phyloP scores from a whole-genome alignment of 2,329 filamentous ascomycete species.

The Paracamarosporium sp. region DNA sequence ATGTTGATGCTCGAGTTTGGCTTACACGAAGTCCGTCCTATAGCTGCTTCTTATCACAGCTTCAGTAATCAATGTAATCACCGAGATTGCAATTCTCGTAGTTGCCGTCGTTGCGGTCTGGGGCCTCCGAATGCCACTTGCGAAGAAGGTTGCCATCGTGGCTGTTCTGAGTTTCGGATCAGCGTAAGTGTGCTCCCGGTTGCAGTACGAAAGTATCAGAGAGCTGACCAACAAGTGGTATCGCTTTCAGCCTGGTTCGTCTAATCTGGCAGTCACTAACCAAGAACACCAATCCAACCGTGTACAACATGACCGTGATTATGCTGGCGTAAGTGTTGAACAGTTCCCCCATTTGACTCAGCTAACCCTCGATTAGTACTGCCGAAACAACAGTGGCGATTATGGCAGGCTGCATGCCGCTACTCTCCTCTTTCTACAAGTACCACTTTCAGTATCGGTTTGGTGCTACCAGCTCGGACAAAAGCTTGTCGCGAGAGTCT shows the following conservation, averaged over 20 bases:
- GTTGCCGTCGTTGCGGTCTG: constrained; percentile 6
- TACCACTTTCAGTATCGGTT: constrained; percentile 1
- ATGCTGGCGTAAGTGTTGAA: constrained; percentile 3
- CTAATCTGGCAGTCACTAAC: constrained; percentile 7
- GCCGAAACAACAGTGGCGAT: constrained; percentile 9
- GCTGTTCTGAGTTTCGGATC: constrained; percentile 6
- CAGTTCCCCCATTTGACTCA: background rate
- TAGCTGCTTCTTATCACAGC: constrained; percentile 6
- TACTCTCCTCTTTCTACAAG: constrained; percentile 7
- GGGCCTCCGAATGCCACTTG: constrained; percentile 6
- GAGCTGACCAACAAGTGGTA: background rate
- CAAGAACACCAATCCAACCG: constrained; percentile 9
- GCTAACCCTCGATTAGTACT: background rate
- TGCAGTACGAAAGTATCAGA: background rate
- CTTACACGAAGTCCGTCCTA: background rate
- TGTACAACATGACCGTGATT: constrained; percentile 9
- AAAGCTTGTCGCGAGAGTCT: background rate
- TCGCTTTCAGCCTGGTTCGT: constrained; percentile 6
- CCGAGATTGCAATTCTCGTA: constrained; percentile 3
- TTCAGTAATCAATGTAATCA: constrained; percentile 7
- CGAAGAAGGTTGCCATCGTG: constrained; percentile 1
- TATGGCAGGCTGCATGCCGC: constrained; percentile 6
- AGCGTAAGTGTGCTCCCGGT: background rate
- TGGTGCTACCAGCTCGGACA: background rate
- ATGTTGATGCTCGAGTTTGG: background rate